Conservation (phyloP, 108 stramenopile genomes). For the Skeletonema potamos region DNA sequence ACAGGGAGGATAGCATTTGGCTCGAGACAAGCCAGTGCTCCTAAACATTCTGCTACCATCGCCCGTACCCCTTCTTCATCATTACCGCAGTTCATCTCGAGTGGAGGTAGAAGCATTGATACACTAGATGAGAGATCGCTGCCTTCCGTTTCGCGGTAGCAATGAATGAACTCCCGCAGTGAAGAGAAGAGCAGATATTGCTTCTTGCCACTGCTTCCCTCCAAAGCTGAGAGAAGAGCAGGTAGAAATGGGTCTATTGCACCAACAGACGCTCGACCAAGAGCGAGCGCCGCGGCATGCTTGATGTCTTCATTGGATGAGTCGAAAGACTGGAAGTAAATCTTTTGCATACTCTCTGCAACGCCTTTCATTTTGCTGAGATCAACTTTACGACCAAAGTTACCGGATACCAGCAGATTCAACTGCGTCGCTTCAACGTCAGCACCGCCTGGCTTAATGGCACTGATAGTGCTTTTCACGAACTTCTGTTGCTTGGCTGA, state of each 20-base stretch:
- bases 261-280: constrained; percentile 90
- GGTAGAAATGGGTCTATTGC: constrained; percentile 81
- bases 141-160: constrained; percentile 58
- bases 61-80: constrained; percentile 92
- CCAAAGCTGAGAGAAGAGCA: constrained; percentile 77
- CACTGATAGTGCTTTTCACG: constrained; percentile 51
- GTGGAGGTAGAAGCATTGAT: constrained; percentile 76
- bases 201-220: constrained; percentile 75
- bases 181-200: constrained; percentile 93
- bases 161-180: constrained; percentile 92
- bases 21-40: constrained; percentile 81
- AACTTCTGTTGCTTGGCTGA: constrained; percentile 48
- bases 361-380: constrained; percentile 51
- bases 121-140: constrained; percentile 60
- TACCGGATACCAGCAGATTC: constrained; percentile 86
- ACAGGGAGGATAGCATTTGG: constrained; percentile 69
- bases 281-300: constrained; percentile 91
- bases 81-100: constrained; percentile 72
- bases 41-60: constrained; percentile 97
- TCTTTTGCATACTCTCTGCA: constrained; percentile 51
- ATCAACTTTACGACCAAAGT: constrained; percentile 87
- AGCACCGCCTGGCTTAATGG: constrained; percentile 39
- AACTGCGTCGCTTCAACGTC: constrained; percentile 63
- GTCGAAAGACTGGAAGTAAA: constrained; percentile 80
- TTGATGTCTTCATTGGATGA: constrained; percentile 88